phyloP scores from a whole-genome alignment of 1,284 basidiomycete species.

The Inonotus hispidus region DNA sequence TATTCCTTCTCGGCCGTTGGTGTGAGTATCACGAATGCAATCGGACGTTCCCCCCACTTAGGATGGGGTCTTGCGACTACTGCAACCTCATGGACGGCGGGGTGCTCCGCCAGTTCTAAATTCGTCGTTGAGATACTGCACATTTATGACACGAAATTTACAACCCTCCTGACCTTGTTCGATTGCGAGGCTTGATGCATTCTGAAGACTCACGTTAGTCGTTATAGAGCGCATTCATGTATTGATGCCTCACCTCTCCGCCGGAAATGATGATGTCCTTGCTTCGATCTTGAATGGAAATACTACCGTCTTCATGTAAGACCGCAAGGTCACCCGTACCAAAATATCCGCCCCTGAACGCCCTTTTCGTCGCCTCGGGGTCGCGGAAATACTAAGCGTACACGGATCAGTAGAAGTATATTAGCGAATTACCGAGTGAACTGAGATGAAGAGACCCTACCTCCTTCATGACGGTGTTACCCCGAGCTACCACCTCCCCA shows the following conservation, averaged over 20 bases:
- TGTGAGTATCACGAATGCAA: constrained; percentile 79
- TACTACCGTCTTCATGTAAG: constrained; percentile 68
- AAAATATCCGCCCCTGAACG: constrained; percentile 76
- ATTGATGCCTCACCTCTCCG: constrained; percentile 52
- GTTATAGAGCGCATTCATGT: neutral
- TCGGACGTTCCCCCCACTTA: constrained; percentile 85
- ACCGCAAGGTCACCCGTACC: constrained; percentile 82
- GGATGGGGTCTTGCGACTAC: constrained; percentile 74
- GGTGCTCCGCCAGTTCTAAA: constrained; percentile 75
- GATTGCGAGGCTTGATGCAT: constrained; percentile 81
- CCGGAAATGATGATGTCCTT: constrained; percentile 87
- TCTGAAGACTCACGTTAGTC: constrained; percentile 38
- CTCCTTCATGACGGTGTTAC: constrained; percentile 87
- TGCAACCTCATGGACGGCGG: constrained; percentile 76
- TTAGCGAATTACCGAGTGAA: neutral
- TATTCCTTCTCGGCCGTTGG: constrained; percentile 50
- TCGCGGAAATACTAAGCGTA: constrained; percentile 67
- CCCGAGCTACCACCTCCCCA: constrained; percentile 78
- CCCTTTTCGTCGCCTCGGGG: constrained; percentile 67
- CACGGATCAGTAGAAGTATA: neutral
- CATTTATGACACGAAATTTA: neutral
- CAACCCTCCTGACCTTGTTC: constrained; percentile 58
- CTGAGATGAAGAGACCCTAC: constrained; percentile 29
- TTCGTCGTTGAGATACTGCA: neutral
- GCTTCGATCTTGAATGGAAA: constrained; percentile 54